Evolutionary conservation across 352 stramenopile species (phyloP).

Genomic region (Thraustochytrium striatum): DNA sequence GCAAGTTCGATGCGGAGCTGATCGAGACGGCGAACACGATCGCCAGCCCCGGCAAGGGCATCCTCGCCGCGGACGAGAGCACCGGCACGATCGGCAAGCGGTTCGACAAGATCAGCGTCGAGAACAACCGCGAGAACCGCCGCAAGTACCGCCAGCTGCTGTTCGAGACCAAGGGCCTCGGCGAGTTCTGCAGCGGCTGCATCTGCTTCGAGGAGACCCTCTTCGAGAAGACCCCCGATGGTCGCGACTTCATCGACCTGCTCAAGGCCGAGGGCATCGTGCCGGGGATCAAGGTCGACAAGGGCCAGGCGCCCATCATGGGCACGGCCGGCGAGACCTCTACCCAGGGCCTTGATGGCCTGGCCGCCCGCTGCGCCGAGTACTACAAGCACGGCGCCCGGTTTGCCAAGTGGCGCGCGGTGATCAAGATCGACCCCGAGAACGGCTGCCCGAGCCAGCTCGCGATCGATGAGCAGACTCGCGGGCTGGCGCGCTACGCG

Average conservation of each 20-base stretch:
- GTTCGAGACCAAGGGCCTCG: slow-evolving; percentile 50
- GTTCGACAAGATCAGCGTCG: slow-evolving; percentile 63
- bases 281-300: slow-evolving; percentile 69
- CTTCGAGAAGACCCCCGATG: slow-evolving; percentile 59
- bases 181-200: slow-evolving; percentile 57
- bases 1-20: slow-evolving; percentile 60
- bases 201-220: slow-evolving; percentile 71
- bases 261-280: slow-evolving; percentile 63
- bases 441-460: slow-evolving; percentile 53
- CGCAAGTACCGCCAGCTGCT: slow-evolving; percentile 59
- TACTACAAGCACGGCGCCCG: slow-evolving; percentile 65
- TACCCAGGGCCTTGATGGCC: slow-evolving; percentile 63
- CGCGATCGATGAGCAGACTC: slow-evolving; percentile 55
- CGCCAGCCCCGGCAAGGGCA: slow-evolving; percentile 61
- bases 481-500: slow-evolving; percentile 60
- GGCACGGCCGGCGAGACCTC: slow-evolving; percentile 63
- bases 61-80: slow-evolving; percentile 63
- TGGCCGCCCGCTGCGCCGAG: slow-evolving; percentile 63
- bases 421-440: slow-evolving; percentile 59
- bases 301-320: slow-evolving; percentile 62
- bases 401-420: slow-evolving; percentile 72
- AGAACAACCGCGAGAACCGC: slow-evolving; percentile 68
- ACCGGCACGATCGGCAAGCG: slow-evolving; percentile 65
- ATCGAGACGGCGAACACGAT: slow-evolving; percentile 57
- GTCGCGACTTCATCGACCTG: slow-evolving; percentile 63